Evolutionary conservation across 202 grass and related monocot genomes (phyloP), one percentile per base, ranked within the genome.

Genomic region (Saccharum hybrid): DNA sequence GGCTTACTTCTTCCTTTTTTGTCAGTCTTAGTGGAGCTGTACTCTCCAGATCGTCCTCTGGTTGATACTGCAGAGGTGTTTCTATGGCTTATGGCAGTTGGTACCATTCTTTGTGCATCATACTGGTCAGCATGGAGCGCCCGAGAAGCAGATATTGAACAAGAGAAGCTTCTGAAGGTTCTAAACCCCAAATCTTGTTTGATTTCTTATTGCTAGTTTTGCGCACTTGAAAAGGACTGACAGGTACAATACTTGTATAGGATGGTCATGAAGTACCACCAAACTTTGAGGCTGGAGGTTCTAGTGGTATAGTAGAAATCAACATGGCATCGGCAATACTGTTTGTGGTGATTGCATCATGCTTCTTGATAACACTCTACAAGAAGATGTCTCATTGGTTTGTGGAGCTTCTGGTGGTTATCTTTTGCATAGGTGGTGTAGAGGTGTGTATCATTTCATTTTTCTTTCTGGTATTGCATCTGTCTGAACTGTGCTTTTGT

Each of bases 31-130:
- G 91, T 99, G 74, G 87, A 89, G 86, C 75, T 99, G 31, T 99
- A 99, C 72, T 99, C 96, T 69, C 96, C 96, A 80, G 91, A 94
- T 75, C 93, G 96, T 67, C 96, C 96, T 22, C 78, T 85, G 22
- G 96, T 99, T 74, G 96, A 99, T 92, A 94, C 91, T 3, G 96
- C 96, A 8, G 96, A 99, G 86, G 96, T 96, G 9, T 99, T 99
- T 89, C 89, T 99, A 2, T 99, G 96, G 96, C 88, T 99, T 71
- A 96, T 99, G 96, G 96, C 96, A 84, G 90, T 99, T 80, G 96
- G 96, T 86, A 99, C 96, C 30, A 91, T 99, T 81, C 83, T 99
- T 67, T 95, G 96, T 73, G 96, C 93, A 86, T 89, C 96, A 75
- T 99, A 99, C 82, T 99, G 96, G 96, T 96, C 96, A 49, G 96